Base-by-base conservation (phyloP, 805 yeast species). In the Wickerhamiella galacta region DNA sequence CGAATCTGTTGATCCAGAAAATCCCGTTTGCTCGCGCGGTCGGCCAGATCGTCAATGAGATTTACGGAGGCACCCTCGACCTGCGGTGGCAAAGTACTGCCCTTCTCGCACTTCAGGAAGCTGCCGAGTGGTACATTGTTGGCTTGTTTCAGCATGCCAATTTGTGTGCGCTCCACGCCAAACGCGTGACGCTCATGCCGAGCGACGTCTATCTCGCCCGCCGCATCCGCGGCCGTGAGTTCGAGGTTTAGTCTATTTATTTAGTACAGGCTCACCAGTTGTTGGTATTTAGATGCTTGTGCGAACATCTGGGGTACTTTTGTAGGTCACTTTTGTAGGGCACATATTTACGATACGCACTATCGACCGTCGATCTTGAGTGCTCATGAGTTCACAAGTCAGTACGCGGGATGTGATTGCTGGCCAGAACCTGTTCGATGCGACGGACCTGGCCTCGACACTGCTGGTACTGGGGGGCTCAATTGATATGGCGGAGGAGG, bases 171-270 rank as follows among this genome's bases (percentile, higher is more conserved):
- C 81, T 83, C 49, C 98, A 87, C 64, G 98, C 96, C 54, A 87
- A 90, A 75, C 78, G 98, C 67, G 96, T 87, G 50, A 87, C 98
- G 45, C 82, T 87, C 56, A 94, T 82, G 72, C 87, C 83, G 81
- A 85, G 85, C 68, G 98, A 87, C 63, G 81, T 87, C 60, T 94
- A 85, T 58, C 71, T 87, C 57, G 98, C 96, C 48, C 79, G 95
- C 69, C 79, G 96, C 70, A 74, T 87, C 60, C 77, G 95, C 67
- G 96, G 95, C 25, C 39, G 43, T 10, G 37, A 40, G 19, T 63
- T 93, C 39, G 3, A n/a, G 5, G 15, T 14, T n/a, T 14, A 17
- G n/a, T n/a, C 25, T 20, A 20, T 25, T 27, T 17, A 12, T 32
- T 25, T n/a, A n/a, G n/a, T n/a, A n/a, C n/a, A n/a, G n/a, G n/a